Percentiles rank a stretch among this genome's conserved stretches.
Evolutionary conservation across 2,329 filamentous ascomycete genomes (phyloP).

Genomic region (Exutisphaerella laricina): DNA sequence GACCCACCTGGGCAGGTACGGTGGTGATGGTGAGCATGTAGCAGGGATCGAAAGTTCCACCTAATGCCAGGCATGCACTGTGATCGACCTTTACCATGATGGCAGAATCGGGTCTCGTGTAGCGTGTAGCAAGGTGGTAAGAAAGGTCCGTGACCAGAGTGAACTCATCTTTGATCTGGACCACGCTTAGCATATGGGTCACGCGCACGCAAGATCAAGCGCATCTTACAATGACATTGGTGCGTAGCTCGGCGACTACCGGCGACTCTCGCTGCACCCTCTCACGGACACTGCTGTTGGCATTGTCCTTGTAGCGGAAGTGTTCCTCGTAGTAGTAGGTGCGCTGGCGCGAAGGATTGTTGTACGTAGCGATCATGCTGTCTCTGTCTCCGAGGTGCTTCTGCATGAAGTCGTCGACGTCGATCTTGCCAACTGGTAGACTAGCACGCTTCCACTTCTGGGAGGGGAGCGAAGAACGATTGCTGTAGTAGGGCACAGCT

Average conservation of each 20-base stretch:
- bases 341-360: slow-evolving; percentile 30
- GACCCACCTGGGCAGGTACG: slow-evolving; percentile 61
- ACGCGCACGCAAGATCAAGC: neutral
- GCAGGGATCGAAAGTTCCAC: slow-evolving; percentile 68
- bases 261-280: slow-evolving; percentile 42
- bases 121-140: slow-evolving; percentile 66
- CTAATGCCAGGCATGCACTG: slow-evolving; percentile 67
- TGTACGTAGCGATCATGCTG: slow-evolving; percentile 21
- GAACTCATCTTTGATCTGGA: slow-evolving; percentile 67
- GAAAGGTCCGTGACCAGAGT: slow-evolving; percentile 69
- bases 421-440: slow-evolving; percentile 8
- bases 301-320: slow-evolving; percentile 30
- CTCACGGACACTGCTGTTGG: slow-evolving; percentile 31
- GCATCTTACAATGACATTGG: slow-evolving; percentile 47
- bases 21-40: slow-evolving; percentile 73
- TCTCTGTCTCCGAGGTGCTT: slow-evolving; percentile 18
- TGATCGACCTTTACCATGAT: slow-evolving; percentile 74
- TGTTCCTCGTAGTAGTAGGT: slow-evolving; percentile 34
- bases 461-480: neutral
- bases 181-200: slow-evolving; percentile 17
- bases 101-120: slow-evolving; percentile 65
- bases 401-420: slow-evolving; percentile 17
- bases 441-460: slow-evolving; percentile 12
- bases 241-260: slow-evolving; percentile 44
- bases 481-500: slow-evolving; percentile 2